A percentile compares a stretch with the other conserved stretches of the same genome.
These are phyloP conservation scores for Podosphaera leucotricha DNA, from an alignment of 2,329 filamentous ascomycete species.

Conservation along the genomic window DNA sequence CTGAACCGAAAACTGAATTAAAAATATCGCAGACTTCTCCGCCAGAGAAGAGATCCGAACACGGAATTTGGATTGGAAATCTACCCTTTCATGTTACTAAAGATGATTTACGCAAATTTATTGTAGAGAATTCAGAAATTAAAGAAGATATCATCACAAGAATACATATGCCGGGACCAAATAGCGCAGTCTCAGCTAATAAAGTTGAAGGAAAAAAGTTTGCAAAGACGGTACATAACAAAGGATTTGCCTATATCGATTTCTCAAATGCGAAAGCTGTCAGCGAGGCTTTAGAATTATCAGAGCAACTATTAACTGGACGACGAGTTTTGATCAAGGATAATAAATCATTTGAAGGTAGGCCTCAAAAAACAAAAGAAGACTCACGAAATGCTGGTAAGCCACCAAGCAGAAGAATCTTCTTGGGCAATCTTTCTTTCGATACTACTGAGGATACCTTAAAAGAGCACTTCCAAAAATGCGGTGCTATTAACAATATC, in stretches of 20 bases:
- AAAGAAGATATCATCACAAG: constrained; percentile 54
- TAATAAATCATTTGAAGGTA: constrained; percentile 70
- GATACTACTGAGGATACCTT: constrained; percentile 62
- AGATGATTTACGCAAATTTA: constrained; percentile 51
- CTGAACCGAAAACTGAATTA: constrained; percentile 19
- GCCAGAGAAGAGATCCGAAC: constrained; percentile 42
- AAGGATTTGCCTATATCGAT: constrained; percentile 91
- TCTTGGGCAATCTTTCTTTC: constrained; percentile 77
- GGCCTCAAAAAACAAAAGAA: constrained; percentile 40
- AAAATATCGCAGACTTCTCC: constrained; percentile 18
- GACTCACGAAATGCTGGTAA: constrained; percentile 22
- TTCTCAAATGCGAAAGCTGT: constrained; percentile 44
- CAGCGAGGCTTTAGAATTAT: constrained; percentile 56
- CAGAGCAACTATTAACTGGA: constrained; percentile 56
- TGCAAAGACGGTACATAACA: constrained; percentile 30
- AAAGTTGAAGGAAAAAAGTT: constrained; percentile 12
- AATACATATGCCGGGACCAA: constrained; percentile 30
- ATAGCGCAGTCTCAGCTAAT: constrained; percentile 18
- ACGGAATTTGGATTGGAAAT: constrained; percentile 92
- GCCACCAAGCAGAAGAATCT: constrained; percentile 56
- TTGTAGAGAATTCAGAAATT: constrained; percentile 49
- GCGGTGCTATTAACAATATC: constrained; percentile 58
- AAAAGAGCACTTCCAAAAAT: constrained; percentile 58
- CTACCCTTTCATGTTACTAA: constrained; percentile 63
- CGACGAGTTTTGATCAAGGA: constrained; percentile 84